Evolutionary conservation across 805 yeast genomes (phyloP).

Genomic region (Candida nanaspora): DNA sequence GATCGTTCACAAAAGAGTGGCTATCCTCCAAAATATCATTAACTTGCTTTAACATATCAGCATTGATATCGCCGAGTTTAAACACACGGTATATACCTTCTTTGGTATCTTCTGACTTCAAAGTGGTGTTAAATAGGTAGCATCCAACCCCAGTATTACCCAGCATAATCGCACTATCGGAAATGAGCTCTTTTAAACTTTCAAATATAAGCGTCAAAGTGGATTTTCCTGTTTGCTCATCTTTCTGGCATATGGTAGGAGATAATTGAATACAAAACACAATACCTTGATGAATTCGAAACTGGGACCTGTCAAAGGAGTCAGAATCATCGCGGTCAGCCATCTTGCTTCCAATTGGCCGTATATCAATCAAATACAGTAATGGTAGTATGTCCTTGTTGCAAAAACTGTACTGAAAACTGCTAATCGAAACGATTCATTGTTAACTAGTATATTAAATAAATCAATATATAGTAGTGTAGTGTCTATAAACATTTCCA

Average conservation of each 20-base stretch:
- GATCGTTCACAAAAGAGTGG: conserved; percentile 3
- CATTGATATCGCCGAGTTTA: conserved; percentile 46
- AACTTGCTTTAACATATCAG: conserved; percentile 48
- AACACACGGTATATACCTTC: conserved; percentile 44
- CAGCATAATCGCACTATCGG: conserved; percentile 54
- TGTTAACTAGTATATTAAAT: too few species aligned
- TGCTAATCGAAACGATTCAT: too few species aligned
- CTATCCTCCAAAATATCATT: conserved; percentile 43
- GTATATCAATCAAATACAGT: too few species aligned
- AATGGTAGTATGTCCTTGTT: too few species aligned
- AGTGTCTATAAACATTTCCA: too few species aligned
- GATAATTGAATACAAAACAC: conserved; percentile 57
- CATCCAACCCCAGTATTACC: conserved; percentile 75
- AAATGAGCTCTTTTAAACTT: conserved; percentile 54
- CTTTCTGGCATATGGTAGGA: conserved; percentile 33
- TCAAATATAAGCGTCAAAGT: conserved; percentile 47
- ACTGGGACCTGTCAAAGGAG: conserved; percentile 28
- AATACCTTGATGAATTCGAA: conserved; percentile 49
- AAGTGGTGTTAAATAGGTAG: conserved; percentile 45
- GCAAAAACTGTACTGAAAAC: too few species aligned
- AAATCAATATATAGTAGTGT: too few species aligned
- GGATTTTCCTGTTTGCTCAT: conserved; percentile 21
- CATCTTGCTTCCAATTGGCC: background rate
- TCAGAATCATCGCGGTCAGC: conserved; percentile 10
- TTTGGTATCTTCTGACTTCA: conserved; percentile 25